Evolutionary conservation across 768 basidiomycete species (phyloP), one percentile per base, ranked within the genome.

Genomic region (Tricholoma saponaceum): DNA sequence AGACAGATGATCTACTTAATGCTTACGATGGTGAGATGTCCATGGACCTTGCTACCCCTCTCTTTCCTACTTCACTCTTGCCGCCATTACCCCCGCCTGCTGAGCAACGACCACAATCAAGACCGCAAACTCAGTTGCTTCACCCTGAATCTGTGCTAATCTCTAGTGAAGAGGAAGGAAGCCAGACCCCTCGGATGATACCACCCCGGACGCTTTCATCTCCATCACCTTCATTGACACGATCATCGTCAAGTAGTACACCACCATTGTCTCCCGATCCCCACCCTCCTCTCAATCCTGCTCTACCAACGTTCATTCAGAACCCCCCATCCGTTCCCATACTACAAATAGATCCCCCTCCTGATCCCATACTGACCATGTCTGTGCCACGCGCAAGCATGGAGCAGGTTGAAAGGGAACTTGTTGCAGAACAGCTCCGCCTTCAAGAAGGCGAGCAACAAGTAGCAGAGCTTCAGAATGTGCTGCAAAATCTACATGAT

Each of bases 1-100:
- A 18, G 25, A 30, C 39, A 10, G 63, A 66, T 28, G 62, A 30
- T 30, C 26, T 70, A 0, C 61, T 76, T 3, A 78, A 75, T 9
- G 67, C 64, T 10, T 61, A 71, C 14, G 71, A 75, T 30, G 68
- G 72, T 7, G 78, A 79, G 53, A 67, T 74, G 54, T 77, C 76
- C 5, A 82, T 83, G 82, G 80, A 81, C 47, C 75, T 83, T 4
- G 80, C 74, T 4, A 80, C 80, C 5, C 80, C 82, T n/a, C 66
- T 83, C 10, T 52, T 72, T 50, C 78, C 78, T 13, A 75, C 22
- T 8, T 54, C 30, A n/a, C 30, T 54, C 26, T 44, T 54, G 16
- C 53, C 20, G 41, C 12, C 44, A 32, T 41, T 9, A 12, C 39
- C 39, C 3, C 16, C 25, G 6, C 26, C n/a, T 6, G 16, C 35